phyloP scores from a whole-genome alignment of 1,284 basidiomycete genomes.

The Austroboletus novae-zelandiae region DNA sequence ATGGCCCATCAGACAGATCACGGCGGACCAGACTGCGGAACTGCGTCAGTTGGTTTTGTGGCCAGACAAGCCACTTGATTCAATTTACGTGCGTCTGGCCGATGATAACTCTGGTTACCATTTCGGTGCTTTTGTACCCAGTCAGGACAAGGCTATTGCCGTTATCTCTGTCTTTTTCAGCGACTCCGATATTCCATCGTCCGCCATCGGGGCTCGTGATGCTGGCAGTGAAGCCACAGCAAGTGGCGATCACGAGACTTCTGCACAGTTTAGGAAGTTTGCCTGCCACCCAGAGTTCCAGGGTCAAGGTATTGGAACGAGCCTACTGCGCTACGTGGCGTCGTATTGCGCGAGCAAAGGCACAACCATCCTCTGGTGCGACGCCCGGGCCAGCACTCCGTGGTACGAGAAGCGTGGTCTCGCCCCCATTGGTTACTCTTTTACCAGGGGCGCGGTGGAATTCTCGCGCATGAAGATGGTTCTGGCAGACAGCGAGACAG shows the following conservation, averaged over 20 bases:
- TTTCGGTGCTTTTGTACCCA: conserved; percentile 50
- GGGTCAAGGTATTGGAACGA: conserved; percentile 51
- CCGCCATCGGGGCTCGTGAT: conserved; percentile 18
- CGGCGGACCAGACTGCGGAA: conserved; percentile 42
- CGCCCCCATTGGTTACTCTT: conserved; percentile 43
- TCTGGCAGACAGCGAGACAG: conserved; percentile 3
- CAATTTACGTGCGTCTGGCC: conserved; percentile 44
- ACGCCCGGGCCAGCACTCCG: conserved; percentile 44
- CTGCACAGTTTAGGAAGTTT: conserved; percentile 60
- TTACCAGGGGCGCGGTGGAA: conserved; percentile 52
- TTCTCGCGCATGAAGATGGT: conserved; percentile 51
- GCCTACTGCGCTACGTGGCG: conserved; percentile 43
- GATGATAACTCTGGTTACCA: conserved; percentile 51
- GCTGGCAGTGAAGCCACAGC: neutral
- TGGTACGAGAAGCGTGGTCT: conserved; percentile 60
- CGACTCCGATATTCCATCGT: conserved; percentile 37
- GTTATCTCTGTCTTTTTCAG: conserved; percentile 54
- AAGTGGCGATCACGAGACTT: conserved; percentile 7
- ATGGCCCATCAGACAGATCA: conserved; percentile 28
- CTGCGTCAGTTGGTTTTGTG: conserved; percentile 59
- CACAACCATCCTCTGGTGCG: conserved; percentile 51
- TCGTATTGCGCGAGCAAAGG: conserved; percentile 38
- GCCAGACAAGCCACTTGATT: conserved; percentile 47
- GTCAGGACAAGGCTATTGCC: conserved; percentile 37
- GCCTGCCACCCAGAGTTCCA: conserved; percentile 49